Evolutionary conservation across 192 early-diverging fungal genomes (phyloP), one percentile per base, ranked within the genome.

Genomic region (Rhizophagus sp.): DNA sequence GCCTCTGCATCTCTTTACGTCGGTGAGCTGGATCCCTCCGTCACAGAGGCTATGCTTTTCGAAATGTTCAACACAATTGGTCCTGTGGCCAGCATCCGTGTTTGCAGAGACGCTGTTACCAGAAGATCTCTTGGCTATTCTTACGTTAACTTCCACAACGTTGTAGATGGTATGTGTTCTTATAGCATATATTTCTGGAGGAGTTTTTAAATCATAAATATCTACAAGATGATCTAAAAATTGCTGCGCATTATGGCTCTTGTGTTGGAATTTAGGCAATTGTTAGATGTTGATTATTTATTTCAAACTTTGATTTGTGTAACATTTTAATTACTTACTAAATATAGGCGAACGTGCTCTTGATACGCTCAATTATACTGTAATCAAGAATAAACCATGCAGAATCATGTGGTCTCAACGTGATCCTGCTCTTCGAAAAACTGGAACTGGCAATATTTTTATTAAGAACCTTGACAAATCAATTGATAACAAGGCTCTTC

Each of bases 321-420:
- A 11, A 50, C 63, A 84, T 19, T 79, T 52, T 64, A 36, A 30
- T 24, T 62, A 61, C 27, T 27, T 22, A 24, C 25, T 34, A 49
- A 17, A 12, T 30, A 75, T 87, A 90, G 91, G 94, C 76, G 94
- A 97, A 87, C 91, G 94, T 82, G 98, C 98, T 72, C 86, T 99
- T 78, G 96, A 98, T 79, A 83, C 87, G 74, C 90, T 99, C 75
- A 99, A 99, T 94, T 99, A 98, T 89, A 94, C 95, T 79, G 88
- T 92, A 84, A 92, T 99, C 87, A 97, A 96, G 90, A 96, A 93
- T 79, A 92, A 93, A 83, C 90, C 96, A 67, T 97, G 97, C 90
- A 96, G 98, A 82, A 99, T 99, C 89, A 99, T 99, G 98, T 99
- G 97, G 97, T 98, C 96, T 61, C 96, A 99, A 90, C 95, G 98